Conservation (phyloP, 768 basidiomycete genomes). For the Botryobasidium botryosum region DNA sequence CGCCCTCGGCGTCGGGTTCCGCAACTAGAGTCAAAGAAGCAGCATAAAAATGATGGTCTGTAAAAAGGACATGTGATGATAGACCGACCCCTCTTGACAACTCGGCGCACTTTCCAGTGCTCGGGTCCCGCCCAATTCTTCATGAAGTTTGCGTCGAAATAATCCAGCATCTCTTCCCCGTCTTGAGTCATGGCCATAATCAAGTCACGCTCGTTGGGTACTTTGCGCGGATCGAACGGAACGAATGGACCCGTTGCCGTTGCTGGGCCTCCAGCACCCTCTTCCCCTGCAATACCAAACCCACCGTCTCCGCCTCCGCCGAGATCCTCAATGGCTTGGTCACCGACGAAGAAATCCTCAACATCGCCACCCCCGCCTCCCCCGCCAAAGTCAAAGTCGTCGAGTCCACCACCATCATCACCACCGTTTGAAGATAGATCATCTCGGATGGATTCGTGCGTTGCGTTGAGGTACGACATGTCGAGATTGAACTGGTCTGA, state of each 20-base stretch:
- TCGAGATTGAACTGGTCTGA: slow-evolving; percentile 46
- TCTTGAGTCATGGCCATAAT: slow-evolving; percentile 73
- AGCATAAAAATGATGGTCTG: neutral
- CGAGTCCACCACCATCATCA: slow-evolving; percentile 4
- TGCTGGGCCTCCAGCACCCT: slow-evolving; percentile 13
- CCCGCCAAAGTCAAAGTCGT: slow-evolving; percentile 5
- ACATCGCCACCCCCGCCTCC: slow-evolving; percentile 15
- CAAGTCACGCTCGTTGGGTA: slow-evolving; percentile 60
- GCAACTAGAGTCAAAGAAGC: neutral
- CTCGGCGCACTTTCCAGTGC: slow-evolving; percentile 76
- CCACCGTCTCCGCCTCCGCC: slow-evolving; percentile 16
- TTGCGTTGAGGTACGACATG: slow-evolving; percentile 36
- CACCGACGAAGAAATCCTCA: slow-evolving; percentile 56
- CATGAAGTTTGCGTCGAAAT: slow-evolving; percentile 71
- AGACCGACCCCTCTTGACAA: slow-evolving; percentile 10
- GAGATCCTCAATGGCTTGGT: slow-evolving; percentile 27
- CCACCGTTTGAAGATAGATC: slow-evolving; percentile 20
- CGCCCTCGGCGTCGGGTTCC: slow-evolving; percentile 12
- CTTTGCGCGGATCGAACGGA: slow-evolving; percentile 74
- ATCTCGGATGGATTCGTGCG: slow-evolving; percentile 23
- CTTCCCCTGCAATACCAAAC: slow-evolving; percentile 23
- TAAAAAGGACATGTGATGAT: neutral
- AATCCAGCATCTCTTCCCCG: slow-evolving; percentile 56
- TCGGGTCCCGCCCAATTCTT: slow-evolving; percentile 99
- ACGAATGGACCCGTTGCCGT: slow-evolving; percentile 28